Base-by-base conservation (phyloP, 345 rosid species). In the Pugionium dolabratum region DNA sequence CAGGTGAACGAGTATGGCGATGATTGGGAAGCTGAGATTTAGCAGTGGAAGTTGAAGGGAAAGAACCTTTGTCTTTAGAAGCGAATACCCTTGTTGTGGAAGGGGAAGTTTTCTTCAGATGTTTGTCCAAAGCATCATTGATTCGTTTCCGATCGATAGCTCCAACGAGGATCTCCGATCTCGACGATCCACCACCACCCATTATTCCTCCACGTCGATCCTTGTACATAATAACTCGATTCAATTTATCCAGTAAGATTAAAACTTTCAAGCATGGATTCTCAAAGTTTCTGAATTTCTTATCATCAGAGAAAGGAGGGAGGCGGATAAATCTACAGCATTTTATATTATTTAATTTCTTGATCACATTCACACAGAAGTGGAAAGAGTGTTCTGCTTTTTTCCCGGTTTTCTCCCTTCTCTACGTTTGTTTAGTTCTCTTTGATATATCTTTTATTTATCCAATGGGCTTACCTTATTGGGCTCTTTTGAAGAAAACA, bases 71-170 rank as follows among this genome's bases (percentile, higher is more conserved):
- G 45, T 87, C 96, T 75, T 83, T 87, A 59, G 75, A 75, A 57
- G 68, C 73, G 78, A 84, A 71, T 51, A 71, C 82, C 71, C 94
- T 81, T 28, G 97, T 86, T 64, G 97, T 85, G 26, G 95, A 89
- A 44, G 96, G 92, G 26, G 96, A 89, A 4, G 93, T 80, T 83
- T 89, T 92, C 83, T 86, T 91, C 1, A 92, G 80, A 57, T 92
- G 96, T 79, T 85, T 89, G 69, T 92, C 98, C 64, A 92, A 83
- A 51, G 89, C 95, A 72, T 89, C 93, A 46, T 84, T 89, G 76
- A 92, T 86, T 66, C 97, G 87, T 78, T 84, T 84, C 30, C 95
- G 93, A 82, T 92, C 98, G 49, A 81, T 67, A 50, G 79, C 75
- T 44, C 87, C 92, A 34, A 80, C 80, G 10, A 84, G 84, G 53